Evolutionary conservation across 306 rosid genomes (phyloP).

Genomic region (Quercus mongolica): DNA sequence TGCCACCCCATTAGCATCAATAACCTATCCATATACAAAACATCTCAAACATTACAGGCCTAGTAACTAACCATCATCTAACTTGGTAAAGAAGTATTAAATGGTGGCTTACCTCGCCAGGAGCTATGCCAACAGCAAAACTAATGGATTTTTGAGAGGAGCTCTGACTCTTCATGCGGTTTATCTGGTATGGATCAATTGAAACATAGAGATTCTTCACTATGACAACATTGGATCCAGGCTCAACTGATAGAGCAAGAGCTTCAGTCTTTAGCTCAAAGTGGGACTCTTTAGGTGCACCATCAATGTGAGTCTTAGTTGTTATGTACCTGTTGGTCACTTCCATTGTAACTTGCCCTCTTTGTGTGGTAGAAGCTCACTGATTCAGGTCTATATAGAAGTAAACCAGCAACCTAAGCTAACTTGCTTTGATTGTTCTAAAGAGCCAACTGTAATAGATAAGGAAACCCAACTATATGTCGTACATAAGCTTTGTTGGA

Average conservation of each 20-base stretch:
- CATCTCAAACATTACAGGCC: neutral
- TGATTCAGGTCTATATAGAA: too few species aligned
- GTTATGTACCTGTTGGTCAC: slow-evolving; percentile 47
- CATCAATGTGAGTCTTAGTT: slow-evolving; percentile 36
- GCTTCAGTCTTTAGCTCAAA: slow-evolving; percentile 44
- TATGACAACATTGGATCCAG: slow-evolving; percentile 44
- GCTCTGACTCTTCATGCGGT: slow-evolving; percentile 53
- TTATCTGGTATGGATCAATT: slow-evolving; percentile 60
- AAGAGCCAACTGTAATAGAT: too few species aligned
- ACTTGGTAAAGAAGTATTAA: too few species aligned
- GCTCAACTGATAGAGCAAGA: slow-evolving; percentile 20
- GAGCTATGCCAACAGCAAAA: slow-evolving; percentile 33
- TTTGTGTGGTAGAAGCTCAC: too few species aligned
- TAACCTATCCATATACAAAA: slow-evolving; percentile 26
- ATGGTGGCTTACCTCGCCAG: slow-evolving; percentile 35
- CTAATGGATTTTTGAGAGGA: slow-evolving; percentile 34
- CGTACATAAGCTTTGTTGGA: too few species aligned
- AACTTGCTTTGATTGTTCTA: too few species aligned
- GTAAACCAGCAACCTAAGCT: too few species aligned
- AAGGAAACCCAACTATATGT: too few species aligned
- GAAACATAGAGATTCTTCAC: slow-evolving; percentile 60
- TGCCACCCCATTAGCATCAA: slow-evolving; percentile 49
- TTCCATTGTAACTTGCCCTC: slow-evolving; percentile 33
- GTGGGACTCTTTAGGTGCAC: slow-evolving; percentile 45
- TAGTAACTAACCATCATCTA: too few species aligned